These are phyloP conservation scores for Ophiosphaerella korrae DNA, from an alignment of 2,329 filamentous ascomycete species.

Conservation along the genomic window DNA sequence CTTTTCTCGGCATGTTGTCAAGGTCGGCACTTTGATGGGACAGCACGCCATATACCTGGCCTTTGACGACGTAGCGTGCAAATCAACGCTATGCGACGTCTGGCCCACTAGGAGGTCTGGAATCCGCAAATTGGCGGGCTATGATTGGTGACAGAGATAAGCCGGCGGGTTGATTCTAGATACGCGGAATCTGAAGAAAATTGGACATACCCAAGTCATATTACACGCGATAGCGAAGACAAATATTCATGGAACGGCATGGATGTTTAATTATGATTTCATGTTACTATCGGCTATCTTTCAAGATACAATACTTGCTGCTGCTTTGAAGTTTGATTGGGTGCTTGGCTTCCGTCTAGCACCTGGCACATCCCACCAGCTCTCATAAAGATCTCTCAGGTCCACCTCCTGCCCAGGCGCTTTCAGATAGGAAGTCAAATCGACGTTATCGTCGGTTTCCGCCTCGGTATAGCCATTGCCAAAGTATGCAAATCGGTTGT, in stretches of 20 bases:
- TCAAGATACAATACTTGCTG: neutral
- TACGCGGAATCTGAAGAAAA: no score
- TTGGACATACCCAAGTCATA: no score
- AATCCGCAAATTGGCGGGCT: no score
- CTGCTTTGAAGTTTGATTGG: neutral
- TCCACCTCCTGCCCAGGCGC: conserved; percentile 60
- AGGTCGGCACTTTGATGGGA: conserved; percentile 16
- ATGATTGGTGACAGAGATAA: no score
- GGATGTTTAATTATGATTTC: no score
- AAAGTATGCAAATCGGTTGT: conserved; percentile 65
- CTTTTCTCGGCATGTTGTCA: conserved; percentile 2
- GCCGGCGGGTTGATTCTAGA: no score
- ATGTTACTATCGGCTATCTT: neutral
- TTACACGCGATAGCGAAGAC: no score
- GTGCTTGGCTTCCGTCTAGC: conserved; percentile 18
- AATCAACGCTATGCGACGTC: neutral
- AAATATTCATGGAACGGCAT: no score
- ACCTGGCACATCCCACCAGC: conserved; percentile 59
- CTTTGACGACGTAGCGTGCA: conserved; percentile 15
- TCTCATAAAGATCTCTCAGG: conserved; percentile 67
- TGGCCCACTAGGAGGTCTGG: no score
- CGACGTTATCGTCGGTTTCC: conserved; percentile 61
- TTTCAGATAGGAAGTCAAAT: conserved; percentile 68
- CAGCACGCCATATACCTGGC: conserved; percentile 34
- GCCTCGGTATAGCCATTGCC: conserved; percentile 69